Evolutionary conservation across 306 rosid genomes (phyloP).

Genomic region (Prunus armeniaca): DNA sequence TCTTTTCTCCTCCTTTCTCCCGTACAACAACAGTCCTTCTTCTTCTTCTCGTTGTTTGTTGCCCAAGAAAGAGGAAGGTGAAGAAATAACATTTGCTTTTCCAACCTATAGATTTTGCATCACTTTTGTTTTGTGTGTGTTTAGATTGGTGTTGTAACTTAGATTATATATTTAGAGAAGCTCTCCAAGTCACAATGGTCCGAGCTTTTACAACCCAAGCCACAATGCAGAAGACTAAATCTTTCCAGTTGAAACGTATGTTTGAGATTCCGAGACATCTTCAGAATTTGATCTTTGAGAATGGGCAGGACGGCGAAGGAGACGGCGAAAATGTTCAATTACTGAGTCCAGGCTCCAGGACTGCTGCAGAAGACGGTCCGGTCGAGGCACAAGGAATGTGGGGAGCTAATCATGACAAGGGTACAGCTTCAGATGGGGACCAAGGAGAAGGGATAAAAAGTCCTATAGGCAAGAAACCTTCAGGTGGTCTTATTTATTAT

Average conservation of each 20-base stretch:
- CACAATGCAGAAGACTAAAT: slow-evolving; percentile 57
- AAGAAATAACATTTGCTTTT: neutral
- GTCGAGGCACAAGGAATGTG: slow-evolving; percentile 19
- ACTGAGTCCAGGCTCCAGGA: slow-evolving; percentile 26
- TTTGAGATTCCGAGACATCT: slow-evolving; percentile 53
- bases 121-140: neutral
- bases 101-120: neutral
- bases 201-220: slow-evolving; percentile 42
- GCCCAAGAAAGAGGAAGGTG: slow-evolving; percentile 16
- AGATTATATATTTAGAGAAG: slow-evolving; percentile 6
- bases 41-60: slow-evolving; percentile 6
- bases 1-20: slow-evolving; percentile 9
- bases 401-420: slow-evolving; percentile 8
- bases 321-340: slow-evolving; percentile 22
- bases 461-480: slow-evolving; percentile 31
- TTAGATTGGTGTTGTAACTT: slow-evolving; percentile 21
- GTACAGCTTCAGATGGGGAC: slow-evolving; percentile 21
- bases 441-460: slow-evolving; percentile 8
- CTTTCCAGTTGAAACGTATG: slow-evolving; percentile 69
- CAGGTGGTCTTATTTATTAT: slow-evolving; percentile 29
- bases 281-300: slow-evolving; percentile 48
- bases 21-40: slow-evolving; percentile 16
- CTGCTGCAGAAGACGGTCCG: slow-evolving; percentile 8
- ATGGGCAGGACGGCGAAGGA: slow-evolving; percentile 29
- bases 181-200: slow-evolving; percentile 52